Evolutionary conservation across 2,329 filamentous ascomycete genomes (phyloP).

Genomic region (Cercospora berteroae): DNA sequence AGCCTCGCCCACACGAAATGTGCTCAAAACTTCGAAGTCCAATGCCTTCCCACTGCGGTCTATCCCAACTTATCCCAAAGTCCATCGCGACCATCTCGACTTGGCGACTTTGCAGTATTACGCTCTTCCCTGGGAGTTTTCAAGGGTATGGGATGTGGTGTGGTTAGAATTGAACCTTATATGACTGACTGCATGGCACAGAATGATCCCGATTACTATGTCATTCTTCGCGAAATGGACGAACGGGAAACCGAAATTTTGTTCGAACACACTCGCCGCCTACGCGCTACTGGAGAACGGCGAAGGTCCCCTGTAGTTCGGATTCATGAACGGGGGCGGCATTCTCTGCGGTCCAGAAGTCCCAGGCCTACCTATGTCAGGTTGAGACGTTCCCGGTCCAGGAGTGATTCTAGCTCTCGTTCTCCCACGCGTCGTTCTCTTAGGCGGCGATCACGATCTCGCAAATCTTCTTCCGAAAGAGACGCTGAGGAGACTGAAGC

Average conservation of each 20-base stretch:
- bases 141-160: neutral
- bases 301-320: neutral
- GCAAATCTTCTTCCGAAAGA: neutral
- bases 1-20: neutral
- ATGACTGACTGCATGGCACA: neutral
- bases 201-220: neutral
- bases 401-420: neutral
- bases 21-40: neutral
- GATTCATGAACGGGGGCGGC: neutral
- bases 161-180: neutral
- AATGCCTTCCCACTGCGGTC: neutral
- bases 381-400: neutral
- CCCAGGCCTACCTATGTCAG: neutral
- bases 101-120: constrained; percentile 1
- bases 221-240: constrained; percentile 3
- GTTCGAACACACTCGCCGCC: constrained; percentile 4
- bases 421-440: neutral
- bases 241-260: neutral
- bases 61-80: constrained; percentile 4
- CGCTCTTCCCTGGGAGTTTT: neutral
- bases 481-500: neutral
- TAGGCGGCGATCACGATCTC: neutral
- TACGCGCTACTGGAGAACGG: neutral
- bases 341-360: neutral
- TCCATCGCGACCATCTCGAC: constrained; percentile 1